Evolutionary conservation across 345 rosid species (phyloP).

Genomic region (Rhizophora mangle): DNA sequence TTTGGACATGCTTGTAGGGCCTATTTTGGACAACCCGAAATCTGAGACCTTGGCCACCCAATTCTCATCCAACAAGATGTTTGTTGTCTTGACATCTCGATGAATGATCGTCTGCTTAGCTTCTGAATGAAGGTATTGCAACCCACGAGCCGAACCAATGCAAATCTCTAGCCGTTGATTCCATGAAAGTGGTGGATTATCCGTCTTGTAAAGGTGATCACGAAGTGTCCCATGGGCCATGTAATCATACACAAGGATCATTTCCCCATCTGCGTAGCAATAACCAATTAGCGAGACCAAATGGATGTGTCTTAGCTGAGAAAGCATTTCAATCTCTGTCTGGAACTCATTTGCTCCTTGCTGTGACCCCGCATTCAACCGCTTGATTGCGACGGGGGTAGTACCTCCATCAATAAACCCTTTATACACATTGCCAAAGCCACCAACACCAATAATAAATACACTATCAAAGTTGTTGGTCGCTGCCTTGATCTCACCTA

Average conservation of each 20-base stretch:
- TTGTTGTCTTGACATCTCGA: too few species aligned
- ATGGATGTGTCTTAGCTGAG: too few species aligned
- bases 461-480: conserved; percentile 27
- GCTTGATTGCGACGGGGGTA: conserved; percentile 32
- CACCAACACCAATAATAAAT: conserved; percentile 30
- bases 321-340: too few species aligned
- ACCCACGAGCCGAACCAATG: conserved; percentile 35
- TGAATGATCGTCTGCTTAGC: too few species aligned
- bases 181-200: conserved; percentile 27
- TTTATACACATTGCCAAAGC: conserved; percentile 38
- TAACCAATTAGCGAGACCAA: too few species aligned
- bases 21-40: conserved; percentile 30
- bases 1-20: conserved; percentile 12
- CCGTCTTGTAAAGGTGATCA: conserved; percentile 21
- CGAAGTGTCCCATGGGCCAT: conserved; percentile 27
- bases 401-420: conserved; percentile 17
- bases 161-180: conserved; percentile 35
- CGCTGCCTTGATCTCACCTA: conserved; percentile 30
- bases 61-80: conserved; percentile 35
- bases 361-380: conserved; percentile 26
- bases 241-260: conserved; percentile 17
- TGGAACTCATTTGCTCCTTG: conserved; percentile 30
- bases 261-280: too few species aligned
- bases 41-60: conserved; percentile 38
- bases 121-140: conserved; percentile 2